Percentiles rank a stretch among this genome's conserved stretches.
Evolutionary conservation across 1,139 yeast species (phyloP).

Genomic region (Geotrichum fermentans): DNA sequence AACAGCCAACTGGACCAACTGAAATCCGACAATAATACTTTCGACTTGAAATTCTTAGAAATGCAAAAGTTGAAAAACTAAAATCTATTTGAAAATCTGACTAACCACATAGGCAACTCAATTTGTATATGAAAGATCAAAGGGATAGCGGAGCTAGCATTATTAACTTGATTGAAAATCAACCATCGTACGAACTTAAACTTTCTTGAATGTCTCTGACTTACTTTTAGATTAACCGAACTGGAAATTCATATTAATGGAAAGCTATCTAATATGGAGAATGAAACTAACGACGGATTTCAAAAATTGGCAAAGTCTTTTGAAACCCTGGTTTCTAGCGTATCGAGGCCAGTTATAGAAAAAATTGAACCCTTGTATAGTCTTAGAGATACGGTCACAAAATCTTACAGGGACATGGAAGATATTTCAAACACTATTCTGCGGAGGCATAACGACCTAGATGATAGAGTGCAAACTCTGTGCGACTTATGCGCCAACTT

Average conservation of each 20-base stretch:
- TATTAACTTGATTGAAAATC: background rate
- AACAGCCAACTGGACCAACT: constrained; percentile 2
- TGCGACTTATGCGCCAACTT: constrained; percentile 12
- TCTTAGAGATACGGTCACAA: background rate
- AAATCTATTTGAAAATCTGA: background rate
- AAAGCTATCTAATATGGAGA: background rate
- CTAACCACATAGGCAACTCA: background rate
- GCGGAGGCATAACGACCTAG: constrained; percentile 5
- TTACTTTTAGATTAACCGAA: background rate
- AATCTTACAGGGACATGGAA: background rate
- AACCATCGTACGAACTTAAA: background rate
- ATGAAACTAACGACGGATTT: background rate
- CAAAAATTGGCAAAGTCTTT: background rate
- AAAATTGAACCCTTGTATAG: background rate
- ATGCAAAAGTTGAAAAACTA: constrained; percentile 11
- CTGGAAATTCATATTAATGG: background rate
- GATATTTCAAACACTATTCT: background rate
- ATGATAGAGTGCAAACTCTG: constrained; percentile 6
- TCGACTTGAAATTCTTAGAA: background rate
- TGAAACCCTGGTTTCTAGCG: background rate
- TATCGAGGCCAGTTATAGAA: background rate
- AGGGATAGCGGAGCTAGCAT: background rate
- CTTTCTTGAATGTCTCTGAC: background rate
- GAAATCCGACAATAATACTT: background rate
- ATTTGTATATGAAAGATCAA: background rate